A percentile compares a stretch with the other conserved stretches of the same genome.
Evolutionary conservation across 2,329 filamentous ascomycete genomes (phyloP).

Genomic region (Teratosphaeria viscida): DNA sequence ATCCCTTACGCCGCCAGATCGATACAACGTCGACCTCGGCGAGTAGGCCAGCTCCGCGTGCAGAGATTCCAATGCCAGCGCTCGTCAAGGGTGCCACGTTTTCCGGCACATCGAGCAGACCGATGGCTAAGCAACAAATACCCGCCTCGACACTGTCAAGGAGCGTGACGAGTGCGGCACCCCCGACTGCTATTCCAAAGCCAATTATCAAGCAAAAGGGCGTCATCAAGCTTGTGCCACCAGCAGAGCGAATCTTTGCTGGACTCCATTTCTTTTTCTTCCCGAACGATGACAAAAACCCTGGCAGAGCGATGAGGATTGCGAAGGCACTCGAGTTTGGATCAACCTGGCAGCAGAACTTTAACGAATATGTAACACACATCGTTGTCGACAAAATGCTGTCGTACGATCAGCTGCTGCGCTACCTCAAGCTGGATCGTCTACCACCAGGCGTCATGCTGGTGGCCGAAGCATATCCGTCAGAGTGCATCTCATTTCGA

Average conservation of each 20-base stretch:
- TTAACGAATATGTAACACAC: conserved; percentile 55
- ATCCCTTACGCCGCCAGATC: background rate
- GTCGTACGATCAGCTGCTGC: conserved; percentile 52
- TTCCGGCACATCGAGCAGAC: background rate
- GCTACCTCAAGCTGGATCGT: conserved; percentile 39
- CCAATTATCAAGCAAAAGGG: conserved; percentile 15
- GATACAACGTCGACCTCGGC: background rate
- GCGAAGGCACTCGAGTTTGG: conserved; percentile 65
- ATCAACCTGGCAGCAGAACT: conserved; percentile 55
- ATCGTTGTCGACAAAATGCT: conserved; percentile 66
- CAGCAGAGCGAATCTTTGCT: conserved; percentile 20
- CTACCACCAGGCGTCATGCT: conserved; percentile 44
- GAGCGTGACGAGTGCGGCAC: background rate
- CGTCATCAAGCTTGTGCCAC: conserved; percentile 12
- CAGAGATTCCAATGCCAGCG: background rate
- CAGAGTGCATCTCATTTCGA: conserved; percentile 33
- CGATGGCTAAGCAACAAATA: background rate
- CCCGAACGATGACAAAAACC: conserved; percentile 65
- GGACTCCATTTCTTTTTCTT: conserved; percentile 50
- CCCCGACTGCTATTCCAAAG: background rate
- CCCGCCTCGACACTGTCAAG: background rate
- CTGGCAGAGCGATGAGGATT: conserved; percentile 59
- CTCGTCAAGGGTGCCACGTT: background rate
- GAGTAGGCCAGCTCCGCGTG: background rate
- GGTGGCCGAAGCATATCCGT: conserved; percentile 34